Conservation (phyloP, 148 eudicot genomes). For the Chenopodium album region DNA sequence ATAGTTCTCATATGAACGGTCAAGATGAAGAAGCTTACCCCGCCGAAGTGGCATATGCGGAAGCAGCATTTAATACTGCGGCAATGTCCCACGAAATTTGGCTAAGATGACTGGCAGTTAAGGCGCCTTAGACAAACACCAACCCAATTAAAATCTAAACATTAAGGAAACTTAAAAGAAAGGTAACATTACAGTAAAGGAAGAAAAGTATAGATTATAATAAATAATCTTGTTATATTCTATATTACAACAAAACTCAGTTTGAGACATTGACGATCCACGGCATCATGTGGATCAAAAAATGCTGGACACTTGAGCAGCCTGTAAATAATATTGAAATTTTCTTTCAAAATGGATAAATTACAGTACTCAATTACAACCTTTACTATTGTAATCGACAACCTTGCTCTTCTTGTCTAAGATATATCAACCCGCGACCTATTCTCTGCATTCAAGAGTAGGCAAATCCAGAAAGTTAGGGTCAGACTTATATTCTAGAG, state of each 20-base stretch:
- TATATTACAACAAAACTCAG: slow-evolving; percentile 22
- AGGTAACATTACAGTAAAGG: background rate
- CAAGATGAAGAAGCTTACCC: too few species aligned
- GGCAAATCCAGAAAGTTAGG: background rate
- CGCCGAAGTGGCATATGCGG: background rate
- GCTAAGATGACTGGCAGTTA: background rate
- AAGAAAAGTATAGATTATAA: too few species aligned
- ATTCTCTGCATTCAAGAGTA: slow-evolving; percentile 48
- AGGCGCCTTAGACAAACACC: background rate
- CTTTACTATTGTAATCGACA: slow-evolving; percentile 46
- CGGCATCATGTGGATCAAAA: slow-evolving; percentile 31
- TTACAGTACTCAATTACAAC: slow-evolving; percentile 13
- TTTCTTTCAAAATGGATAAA: slow-evolving; percentile 11
- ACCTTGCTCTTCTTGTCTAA: slow-evolving; percentile 62
- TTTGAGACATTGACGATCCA: slow-evolving; percentile 6
- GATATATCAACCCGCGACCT: slow-evolving; percentile 46
- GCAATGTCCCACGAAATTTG: background rate
- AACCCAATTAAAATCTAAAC: background rate
- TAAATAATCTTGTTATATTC: background rate
- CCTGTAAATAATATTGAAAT: slow-evolving; percentile 18
- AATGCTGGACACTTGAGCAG: slow-evolving; percentile 25
- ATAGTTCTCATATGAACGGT: too few species aligned
- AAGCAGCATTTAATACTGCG: background rate
- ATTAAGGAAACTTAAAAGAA: background rate
- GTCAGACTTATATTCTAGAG: too few species aligned